These are phyloP conservation scores for Carpinus viminea DNA, from an alignment of 306 rosid species.

Conservation along the genomic window DNA sequence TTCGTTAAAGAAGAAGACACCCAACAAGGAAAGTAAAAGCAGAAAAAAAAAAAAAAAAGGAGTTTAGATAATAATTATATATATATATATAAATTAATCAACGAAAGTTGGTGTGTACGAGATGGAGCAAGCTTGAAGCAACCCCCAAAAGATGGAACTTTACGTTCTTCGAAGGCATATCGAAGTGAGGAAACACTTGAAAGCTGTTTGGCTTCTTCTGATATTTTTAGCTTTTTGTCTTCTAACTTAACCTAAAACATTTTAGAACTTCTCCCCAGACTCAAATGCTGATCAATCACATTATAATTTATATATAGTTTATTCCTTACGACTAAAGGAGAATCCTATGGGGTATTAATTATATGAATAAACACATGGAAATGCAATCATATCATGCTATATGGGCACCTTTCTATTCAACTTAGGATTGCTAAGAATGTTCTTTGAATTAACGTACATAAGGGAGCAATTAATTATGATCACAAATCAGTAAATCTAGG, in stretches of 20 bases:
- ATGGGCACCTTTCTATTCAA: too few species aligned
- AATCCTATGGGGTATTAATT: conserved; percentile 26
- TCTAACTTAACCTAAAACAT: background rate
- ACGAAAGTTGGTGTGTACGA: conserved; percentile 29
- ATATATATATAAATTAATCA: conserved; percentile 4
- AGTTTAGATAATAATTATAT: conserved; percentile 8
- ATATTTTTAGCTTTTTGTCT: conserved; percentile 33
- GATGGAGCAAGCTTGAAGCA: conserved; percentile 48
- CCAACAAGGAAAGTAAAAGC: conserved; percentile 50
- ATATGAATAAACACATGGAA: too few species aligned
- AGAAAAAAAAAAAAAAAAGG: background rate
- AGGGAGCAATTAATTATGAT: background rate
- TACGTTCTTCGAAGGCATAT: conserved; percentile 58
- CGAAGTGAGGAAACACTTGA: conserved; percentile 28
- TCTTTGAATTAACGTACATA: background rate
- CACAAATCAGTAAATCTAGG: background rate
- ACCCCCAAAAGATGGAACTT: conserved; percentile 29
- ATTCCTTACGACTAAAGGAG: conserved; percentile 15
- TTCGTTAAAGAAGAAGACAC: conserved; percentile 64
- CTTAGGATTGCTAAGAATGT: background rate
- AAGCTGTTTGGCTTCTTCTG: conserved; percentile 38
- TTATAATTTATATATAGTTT: conserved; percentile 12
- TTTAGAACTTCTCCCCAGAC: conserved; percentile 4
- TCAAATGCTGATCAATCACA: background rate
- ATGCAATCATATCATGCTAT: too few species aligned